Conservation (phyloP, 2,329 filamentous ascomycete genomes). For the Penicillium sp. region DNA sequence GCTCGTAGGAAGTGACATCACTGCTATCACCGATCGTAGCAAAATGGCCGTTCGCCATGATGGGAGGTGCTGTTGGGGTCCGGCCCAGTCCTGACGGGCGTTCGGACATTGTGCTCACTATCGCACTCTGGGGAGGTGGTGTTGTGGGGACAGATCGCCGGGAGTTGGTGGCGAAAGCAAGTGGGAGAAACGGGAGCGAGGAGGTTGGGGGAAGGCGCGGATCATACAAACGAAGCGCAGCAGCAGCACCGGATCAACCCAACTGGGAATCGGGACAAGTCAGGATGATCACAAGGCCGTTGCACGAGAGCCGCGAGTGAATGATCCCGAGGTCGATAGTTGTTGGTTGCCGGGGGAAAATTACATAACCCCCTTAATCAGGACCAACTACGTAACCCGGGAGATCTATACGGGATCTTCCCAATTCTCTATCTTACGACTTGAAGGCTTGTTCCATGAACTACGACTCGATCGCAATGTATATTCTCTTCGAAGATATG, state of each 20-base stretch:
- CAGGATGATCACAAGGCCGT: conserved; percentile 19
- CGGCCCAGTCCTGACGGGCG: conserved; percentile 30
- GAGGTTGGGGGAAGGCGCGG: conserved; percentile 15
- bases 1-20: conserved; percentile 63
- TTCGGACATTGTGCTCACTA: conserved; percentile 24
- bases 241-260: conserved; percentile 10
- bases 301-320: conserved; percentile 20
- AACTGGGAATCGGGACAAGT: neutral
- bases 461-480: no score
- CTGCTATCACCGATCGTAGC: conserved; percentile 44
- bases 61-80: conserved; percentile 36
- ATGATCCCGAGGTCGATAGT: conserved; percentile 22
- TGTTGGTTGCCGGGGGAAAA: conserved; percentile 18
- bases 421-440: neutral
- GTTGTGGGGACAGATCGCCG: conserved; percentile 24
- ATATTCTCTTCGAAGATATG: neutral
- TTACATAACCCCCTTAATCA: conserved; percentile 24
- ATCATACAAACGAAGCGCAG: conserved; percentile 12
- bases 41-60: conserved; percentile 52
- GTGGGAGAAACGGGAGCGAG: conserved; percentile 14
- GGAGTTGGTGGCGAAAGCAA: conserved; percentile 18
- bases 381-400: neutral
- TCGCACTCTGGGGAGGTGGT: conserved; percentile 10
- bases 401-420: neutral
- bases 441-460: no score